Percentiles rank a stretch among this genome's conserved stretches.
phyloP scores from a whole-genome alignment of 2,329 filamentous ascomycete species.

The Eurotiales sp. region DNA sequence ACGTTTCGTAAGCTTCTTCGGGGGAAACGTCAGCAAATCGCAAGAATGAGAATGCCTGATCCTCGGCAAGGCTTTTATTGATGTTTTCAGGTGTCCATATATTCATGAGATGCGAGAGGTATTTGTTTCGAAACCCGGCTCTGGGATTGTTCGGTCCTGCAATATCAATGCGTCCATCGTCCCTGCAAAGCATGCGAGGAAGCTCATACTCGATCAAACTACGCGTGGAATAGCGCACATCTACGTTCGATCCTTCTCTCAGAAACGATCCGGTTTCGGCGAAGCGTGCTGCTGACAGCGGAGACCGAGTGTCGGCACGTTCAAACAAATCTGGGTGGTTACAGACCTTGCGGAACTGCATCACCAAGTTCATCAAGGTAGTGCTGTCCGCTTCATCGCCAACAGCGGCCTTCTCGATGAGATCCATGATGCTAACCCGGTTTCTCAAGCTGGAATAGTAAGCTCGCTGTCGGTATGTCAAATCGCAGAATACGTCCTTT shows the following conservation, averaged over 20 bases:
- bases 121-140: conserved; percentile 77
- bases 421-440: conserved; percentile 97
- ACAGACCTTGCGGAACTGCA: conserved; percentile 99
- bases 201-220: conserved; percentile 81
- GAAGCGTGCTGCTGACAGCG: conserved; percentile 78
- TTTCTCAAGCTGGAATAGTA: conserved; percentile 91
- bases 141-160: conserved; percentile 67
- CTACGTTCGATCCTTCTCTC: conserved; percentile 75
- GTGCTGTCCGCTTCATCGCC: conserved; percentile 94
- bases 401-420: conserved; percentile 93
- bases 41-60: conserved; percentile 79
- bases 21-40: conserved; percentile 77
- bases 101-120: conserved; percentile 78
- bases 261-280: conserved; percentile 95
- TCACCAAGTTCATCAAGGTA: conserved; percentile 97
- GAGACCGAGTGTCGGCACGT: conserved; percentile 84
- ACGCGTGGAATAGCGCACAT: conserved; percentile 81
- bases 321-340: conserved; percentile 98
- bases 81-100: conserved; percentile 83
- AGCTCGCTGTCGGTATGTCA: conserved; percentile 92
- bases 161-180: conserved; percentile 71
- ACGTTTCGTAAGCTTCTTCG: conserved; percentile 66
- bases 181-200: conserved; percentile 76
- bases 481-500: conserved; percentile 89
- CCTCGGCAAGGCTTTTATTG: conserved; percentile 56